Conservation (phyloP, 805 yeast species). For the Saturnispora serradocipensis region DNA sequence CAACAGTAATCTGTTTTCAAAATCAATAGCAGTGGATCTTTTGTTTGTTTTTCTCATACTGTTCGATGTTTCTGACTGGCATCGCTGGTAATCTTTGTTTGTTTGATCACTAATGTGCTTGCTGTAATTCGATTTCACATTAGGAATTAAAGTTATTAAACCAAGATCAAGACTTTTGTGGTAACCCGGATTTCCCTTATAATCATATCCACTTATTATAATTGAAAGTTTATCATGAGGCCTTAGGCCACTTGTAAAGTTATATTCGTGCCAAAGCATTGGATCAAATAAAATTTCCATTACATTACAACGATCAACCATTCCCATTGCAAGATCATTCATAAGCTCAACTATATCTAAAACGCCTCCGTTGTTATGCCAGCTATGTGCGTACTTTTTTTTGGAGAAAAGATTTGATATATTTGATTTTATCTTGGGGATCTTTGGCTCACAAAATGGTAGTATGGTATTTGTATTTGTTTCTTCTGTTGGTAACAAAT, state of each 20-base stretch:
- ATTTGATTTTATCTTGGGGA: neutral
- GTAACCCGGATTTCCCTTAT: neutral
- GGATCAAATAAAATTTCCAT: neutral
- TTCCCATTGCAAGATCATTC: neutral
- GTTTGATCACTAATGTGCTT: neutral
- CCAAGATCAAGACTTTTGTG: neutral
- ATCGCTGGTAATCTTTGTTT: neutral
- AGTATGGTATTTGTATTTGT: neutral
- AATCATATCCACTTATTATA: neutral
- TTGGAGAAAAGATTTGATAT: neutral
- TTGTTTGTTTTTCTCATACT: neutral
- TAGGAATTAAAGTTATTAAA: neutral
- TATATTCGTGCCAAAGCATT: neutral
- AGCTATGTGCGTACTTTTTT: neutral
- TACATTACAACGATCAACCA: neutral
- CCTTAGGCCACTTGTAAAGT: neutral
- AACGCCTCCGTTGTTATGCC: neutral
- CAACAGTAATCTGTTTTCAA: neutral
- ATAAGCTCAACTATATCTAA: slow-evolving; percentile 1
- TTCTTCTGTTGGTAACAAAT: neutral
- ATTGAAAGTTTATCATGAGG: neutral
- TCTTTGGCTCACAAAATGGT: neutral
- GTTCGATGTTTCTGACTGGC: neutral
- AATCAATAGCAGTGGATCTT: neutral
- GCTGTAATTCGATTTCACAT: neutral